Percentiles rank a stretch among this genome's conserved stretches.
Conservation (phyloP, 1,284 basidiomycete species). For the Lignosus rhinocerotis region DNA sequence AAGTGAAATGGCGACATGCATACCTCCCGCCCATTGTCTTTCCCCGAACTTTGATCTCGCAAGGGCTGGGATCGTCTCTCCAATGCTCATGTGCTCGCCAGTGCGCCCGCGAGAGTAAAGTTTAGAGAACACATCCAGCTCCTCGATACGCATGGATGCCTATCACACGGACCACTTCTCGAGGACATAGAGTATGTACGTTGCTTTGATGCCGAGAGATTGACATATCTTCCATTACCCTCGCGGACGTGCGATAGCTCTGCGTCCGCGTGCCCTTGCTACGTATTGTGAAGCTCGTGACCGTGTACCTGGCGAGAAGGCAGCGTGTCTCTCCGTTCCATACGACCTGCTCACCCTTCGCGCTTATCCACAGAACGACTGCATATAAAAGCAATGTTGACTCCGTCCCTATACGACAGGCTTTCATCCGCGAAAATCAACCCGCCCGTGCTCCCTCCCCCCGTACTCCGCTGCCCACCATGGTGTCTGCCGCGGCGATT, state of each 20-base stretch:
- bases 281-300: conserved; percentile 5
- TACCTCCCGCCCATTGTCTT: too few species aligned
- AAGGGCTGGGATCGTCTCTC: too few species aligned
- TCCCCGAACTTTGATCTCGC: too few species aligned
- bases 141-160: neutral
- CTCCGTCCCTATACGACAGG: neutral
- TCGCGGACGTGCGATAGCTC: neutral
- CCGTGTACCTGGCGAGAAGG: conserved; percentile 5
- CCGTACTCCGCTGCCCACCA: neutral
- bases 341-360: neutral
- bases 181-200: neutral
- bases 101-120: too few species aligned
- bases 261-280: conserved; percentile 1
- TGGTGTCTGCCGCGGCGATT: conserved; percentile 5
- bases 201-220: conserved; percentile 8
- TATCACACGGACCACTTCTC: conserved; percentile 3
- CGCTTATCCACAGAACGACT: neutral
- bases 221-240: conserved; percentile 2
- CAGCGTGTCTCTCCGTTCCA: neutral
- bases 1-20: too few species aligned
- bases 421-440: neutral
- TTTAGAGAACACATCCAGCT: neutral
- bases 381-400: neutral
- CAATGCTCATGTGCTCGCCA: too few species aligned
- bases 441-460: neutral